Base-by-base conservation (phyloP, 805 yeast genomes). In the Saturnispora diversa region DNA sequence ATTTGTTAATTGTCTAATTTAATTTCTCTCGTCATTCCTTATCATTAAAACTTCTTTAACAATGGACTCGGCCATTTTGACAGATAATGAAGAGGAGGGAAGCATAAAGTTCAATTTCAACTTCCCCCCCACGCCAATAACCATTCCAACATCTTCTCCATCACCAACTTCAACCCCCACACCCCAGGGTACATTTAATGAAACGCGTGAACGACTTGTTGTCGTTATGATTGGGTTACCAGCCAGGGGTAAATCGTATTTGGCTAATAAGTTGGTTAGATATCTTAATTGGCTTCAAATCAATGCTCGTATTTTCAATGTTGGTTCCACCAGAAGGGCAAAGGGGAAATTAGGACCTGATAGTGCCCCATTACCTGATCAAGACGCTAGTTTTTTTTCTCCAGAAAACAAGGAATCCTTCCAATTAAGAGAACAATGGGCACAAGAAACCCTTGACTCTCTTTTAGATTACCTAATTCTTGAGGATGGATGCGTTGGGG, bases 171-270 rank as follows among this genome's bases (percentile, higher is more conserved):
- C 88, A 1, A 77, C 83, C 45, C 74, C 74, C 3, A 76, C 87
- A 0, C 92, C 94, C 1, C 90, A 84, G 56, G 85, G 85, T 4
- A 65, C 67, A 24, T 75, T 76, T 25, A 75, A 77, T 1, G 49
- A 51, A 13, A 66, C 72, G 51, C 49, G 65, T 38, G 96, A 86
- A 11, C 83, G 86, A 55, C 69, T 90, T 39, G 94, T 90, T 12
- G 85, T 90, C 44, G 94, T 92, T 15, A 90, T 90, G 97, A 96
- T 90, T 12, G 98, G 98, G 0, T 60, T 82, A 11, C 97, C 97
- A 0, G 97, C 97, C 0, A 69, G 97, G 40, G 98, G 98, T 3
- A 90, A 90, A 59, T 83, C 94, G 2, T 92, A 88, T 58, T 77
- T 90, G 47, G 86, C 97, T 39, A 90, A 87, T 60, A 90, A 92